Conservation (phyloP, 2,329 filamentous ascomycete genomes). For the Cladophialophora psammophila region DNA sequence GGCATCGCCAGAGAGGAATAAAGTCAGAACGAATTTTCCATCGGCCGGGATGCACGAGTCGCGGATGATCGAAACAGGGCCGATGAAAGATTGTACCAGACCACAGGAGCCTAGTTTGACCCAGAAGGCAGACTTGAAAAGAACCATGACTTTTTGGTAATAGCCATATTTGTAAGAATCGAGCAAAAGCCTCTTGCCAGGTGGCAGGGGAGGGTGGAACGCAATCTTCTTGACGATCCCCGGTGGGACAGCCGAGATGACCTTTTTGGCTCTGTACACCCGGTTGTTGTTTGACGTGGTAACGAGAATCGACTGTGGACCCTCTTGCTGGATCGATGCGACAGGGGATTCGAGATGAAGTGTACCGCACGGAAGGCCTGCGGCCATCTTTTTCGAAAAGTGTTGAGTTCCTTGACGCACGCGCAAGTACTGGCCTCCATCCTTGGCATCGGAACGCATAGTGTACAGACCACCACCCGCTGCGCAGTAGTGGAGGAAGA, state of each 20-base stretch:
- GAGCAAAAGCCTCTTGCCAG: neutral
- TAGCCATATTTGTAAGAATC: slow-evolving; percentile 1
- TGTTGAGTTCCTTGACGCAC: slow-evolving; percentile 1
- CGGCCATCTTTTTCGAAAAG: neutral
- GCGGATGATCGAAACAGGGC: slow-evolving; percentile 55
- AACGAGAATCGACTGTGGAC: neutral
- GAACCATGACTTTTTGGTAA: slow-evolving; percentile 1
- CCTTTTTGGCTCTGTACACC: neutral
- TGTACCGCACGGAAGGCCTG: neutral
- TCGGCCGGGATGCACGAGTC: slow-evolving; percentile 49
- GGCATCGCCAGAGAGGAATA: slow-evolving; percentile 22
- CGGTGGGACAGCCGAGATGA: neutral
- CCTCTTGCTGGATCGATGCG: neutral
- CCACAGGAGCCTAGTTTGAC: slow-evolving; percentile 53
- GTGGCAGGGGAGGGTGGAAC: neutral
- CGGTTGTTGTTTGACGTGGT: neutral
- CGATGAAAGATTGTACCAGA: slow-evolving; percentile 52
- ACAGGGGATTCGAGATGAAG: neutral
- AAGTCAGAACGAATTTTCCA: slow-evolving; percentile 45
- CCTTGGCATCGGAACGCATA: neutral
- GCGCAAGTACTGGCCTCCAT: neutral
- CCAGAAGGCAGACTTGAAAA: slow-evolving; percentile 1
- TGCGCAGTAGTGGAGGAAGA: slow-evolving; percentile 3
- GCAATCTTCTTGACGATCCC: neutral
- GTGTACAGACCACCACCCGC: neutral